Base-by-base conservation (phyloP, 495 filamentous ascomycete genomes). In the Clavariopsis aquatica region DNA sequence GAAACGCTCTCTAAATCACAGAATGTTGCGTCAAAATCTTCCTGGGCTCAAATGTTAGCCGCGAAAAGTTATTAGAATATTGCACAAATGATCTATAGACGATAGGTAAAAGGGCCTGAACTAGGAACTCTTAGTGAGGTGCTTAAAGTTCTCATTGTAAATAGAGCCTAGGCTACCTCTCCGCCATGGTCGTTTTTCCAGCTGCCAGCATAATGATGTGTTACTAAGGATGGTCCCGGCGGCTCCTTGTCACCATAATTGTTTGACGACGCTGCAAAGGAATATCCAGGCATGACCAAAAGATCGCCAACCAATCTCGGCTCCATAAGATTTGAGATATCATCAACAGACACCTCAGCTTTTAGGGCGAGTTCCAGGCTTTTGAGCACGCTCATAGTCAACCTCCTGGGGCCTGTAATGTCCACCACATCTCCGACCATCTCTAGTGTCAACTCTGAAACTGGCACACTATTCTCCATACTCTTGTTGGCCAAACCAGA, bases 391-490 rank as follows among this genome's bases (percentile, higher is more conserved):
- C 71, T 69, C 17, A 73, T 43, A 0, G 77, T 79, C 60, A 80
- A 78, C 1, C 72, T 69, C 49, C 76, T 73, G 0, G 78, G 78
- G 0, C 78, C 78, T 0, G 75, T 80, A 22, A 76, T 74, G 41
- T 75, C 69, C 12, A 80, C 73, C 10, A 80, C 77, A 36, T 80
- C 78, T 0, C 47, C 58, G 7, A 27, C n/a, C 46, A 36, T 53
- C 8, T 3, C 47, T 3, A 62, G 29, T 17, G 19, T 62, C 26
- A 62, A 62, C 9, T 43, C 47, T 13, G 24, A 23, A 17, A 62
- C 15, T 2, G 38, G 26, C 26, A 52, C 36, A 13, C 28, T 53
- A 19, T 62, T 26, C 31, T 62, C 36, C 41, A 19, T 28, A 2
- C 24, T 41, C 28, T 23, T 53, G 12, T 52, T 23, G 9, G 19